A percentile compares a stretch with the other conserved stretches of the same genome.
phyloP scores from a whole-genome alignment of 1,284 basidiomycete species.

The Erythrobasidium hasegawianum region DNA sequence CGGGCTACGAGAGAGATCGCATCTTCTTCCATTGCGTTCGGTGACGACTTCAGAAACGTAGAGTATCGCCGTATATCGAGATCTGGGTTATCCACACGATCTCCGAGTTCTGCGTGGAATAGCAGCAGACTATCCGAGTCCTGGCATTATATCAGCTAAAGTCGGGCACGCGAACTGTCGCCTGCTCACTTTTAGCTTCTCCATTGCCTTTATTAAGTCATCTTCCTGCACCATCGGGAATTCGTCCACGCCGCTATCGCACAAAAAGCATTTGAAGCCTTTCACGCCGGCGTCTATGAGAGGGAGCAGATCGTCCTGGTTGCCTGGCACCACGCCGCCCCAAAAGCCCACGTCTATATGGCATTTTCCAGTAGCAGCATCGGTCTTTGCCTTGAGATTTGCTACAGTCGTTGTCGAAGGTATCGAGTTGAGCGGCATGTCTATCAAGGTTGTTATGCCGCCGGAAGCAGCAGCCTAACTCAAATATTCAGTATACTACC shows the following conservation, averaged over 20 bases:
- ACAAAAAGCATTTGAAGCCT: constrained; percentile 93
- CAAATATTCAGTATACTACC: constrained; percentile 15
- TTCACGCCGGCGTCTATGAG: constrained; percentile 73
- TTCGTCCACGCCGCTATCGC: constrained; percentile 89
- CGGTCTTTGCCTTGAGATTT: constrained; percentile 66
- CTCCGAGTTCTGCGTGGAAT: constrained; percentile 85
- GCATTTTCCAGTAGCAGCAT: constrained; percentile 67
- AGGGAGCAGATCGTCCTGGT: constrained; percentile 65
- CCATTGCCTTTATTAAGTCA: constrained; percentile 70
- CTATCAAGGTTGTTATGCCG: constrained; percentile 84
- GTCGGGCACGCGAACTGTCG: constrained; percentile 7
- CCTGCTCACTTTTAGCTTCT: constrained; percentile 62
- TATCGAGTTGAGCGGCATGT: constrained; percentile 94
- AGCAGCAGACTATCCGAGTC: constrained; percentile 65
- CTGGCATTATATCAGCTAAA: constrained; percentile 51
- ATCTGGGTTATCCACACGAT: constrained; percentile 4
- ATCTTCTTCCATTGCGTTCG: constrained; percentile 64
- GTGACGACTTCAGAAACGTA: constrained; percentile 79
- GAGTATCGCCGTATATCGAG: constrained; percentile 59
- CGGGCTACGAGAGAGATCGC: constrained; percentile 65
- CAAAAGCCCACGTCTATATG: constrained; percentile 86
- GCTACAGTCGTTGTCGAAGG: constrained; percentile 82
- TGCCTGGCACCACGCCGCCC: constrained; percentile 87
- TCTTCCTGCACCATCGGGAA: constrained; percentile 74
- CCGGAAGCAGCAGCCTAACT: constrained; percentile 72